A percentile compares a stretch with the other conserved stretches of the same genome.
Conservation (phyloP, 2,329 filamentous ascomycete genomes). For the Bipolaris cookei region DNA sequence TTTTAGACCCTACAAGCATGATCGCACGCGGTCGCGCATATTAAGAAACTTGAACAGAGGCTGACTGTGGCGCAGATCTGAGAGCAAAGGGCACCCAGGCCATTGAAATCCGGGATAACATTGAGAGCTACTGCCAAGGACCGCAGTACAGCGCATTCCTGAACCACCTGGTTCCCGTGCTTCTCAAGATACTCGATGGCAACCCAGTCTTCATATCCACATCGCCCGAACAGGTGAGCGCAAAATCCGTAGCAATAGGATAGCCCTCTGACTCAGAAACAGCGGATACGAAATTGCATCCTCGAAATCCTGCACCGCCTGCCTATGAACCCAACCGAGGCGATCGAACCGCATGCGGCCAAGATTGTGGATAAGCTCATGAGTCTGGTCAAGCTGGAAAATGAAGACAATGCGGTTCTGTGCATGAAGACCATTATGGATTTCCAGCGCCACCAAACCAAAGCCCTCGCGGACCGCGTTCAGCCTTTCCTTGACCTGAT, state of each 20-base stretch:
- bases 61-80: slow-evolving; percentile 65
- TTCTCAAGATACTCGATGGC: slow-evolving; percentile 82
- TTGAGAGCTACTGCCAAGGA: slow-evolving; percentile 85
- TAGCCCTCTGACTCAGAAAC: slow-evolving; percentile 50
- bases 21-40: slow-evolving; percentile 7
- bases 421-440: slow-evolving; percentile 99
- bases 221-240: slow-evolving; percentile 81
- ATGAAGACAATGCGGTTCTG: slow-evolving; percentile 98
- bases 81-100: slow-evolving; percentile 83
- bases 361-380: slow-evolving; percentile 92
- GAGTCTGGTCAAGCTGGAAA: slow-evolving; percentile 85
- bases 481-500: slow-evolving; percentile 91
- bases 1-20: background rate
- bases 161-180: slow-evolving; percentile 85
- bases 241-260: slow-evolving; percentile 11
- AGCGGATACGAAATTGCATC: slow-evolving; percentile 86
- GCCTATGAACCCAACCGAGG: slow-evolving; percentile 75
- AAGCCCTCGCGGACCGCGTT: slow-evolving; percentile 79
- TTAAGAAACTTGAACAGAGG: background rate
- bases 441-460: slow-evolving; percentile 89
- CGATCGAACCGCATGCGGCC: slow-evolving; percentile 84
- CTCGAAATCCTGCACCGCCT: slow-evolving; percentile 94
- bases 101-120: slow-evolving; percentile 84
- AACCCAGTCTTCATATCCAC: slow-evolving; percentile 90
- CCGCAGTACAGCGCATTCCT: slow-evolving; percentile 81